Percentiles rank a stretch among this genome's conserved stretches.
These are phyloP conservation scores for Drechslera avenae DNA, from an alignment of 2,329 filamentous ascomycete genomes.

Conservation along the genomic window DNA sequence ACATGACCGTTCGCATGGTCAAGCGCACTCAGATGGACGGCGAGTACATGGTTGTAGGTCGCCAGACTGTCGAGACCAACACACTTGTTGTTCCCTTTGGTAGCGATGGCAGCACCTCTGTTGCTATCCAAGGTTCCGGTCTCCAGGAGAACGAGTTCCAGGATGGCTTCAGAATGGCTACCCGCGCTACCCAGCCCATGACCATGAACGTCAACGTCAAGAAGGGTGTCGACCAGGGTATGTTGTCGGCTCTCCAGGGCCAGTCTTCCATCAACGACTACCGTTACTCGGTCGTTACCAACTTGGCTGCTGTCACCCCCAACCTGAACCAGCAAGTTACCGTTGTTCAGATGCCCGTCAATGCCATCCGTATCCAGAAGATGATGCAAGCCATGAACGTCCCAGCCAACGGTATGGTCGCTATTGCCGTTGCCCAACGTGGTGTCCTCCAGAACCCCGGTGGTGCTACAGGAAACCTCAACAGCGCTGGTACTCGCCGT, in stretches of 20 bases:
- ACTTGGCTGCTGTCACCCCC: constrained; percentile 41
- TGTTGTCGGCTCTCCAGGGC: constrained; percentile 42
- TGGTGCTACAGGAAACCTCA: constrained; percentile 41
- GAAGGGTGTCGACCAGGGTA: constrained; percentile 41
- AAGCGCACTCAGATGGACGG: constrained; percentile 45
- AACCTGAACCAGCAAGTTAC: constrained; percentile 45
- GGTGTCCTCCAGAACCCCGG: constrained; percentile 45
- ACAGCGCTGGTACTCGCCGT: constrained; percentile 27
- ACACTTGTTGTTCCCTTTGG: constrained; percentile 42
- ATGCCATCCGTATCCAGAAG: constrained; percentile 42
- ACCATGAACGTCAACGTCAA: constrained; percentile 45
- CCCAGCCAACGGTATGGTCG: constrained; percentile 37
- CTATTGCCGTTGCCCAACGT: constrained; percentile 45
- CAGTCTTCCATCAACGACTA: constrained; percentile 42
- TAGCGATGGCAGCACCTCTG: constrained; percentile 28
- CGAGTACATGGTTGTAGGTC: constrained; percentile 47
- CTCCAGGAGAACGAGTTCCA: constrained; percentile 48
- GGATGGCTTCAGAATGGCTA: constrained; percentile 47
- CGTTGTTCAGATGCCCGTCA: constrained; percentile 47
- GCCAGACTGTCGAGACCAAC: constrained; percentile 45
- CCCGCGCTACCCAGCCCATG: constrained; percentile 44
- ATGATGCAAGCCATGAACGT: constrained; percentile 45
- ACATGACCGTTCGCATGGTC: constrained; percentile 46
- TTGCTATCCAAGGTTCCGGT: constrained; percentile 43
- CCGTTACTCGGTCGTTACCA: constrained; percentile 44